A percentile compares a stretch with the other conserved stretches of the same genome.
Conservation (phyloP, 2,329 filamentous ascomycete species). For the Colletotrichum lupini region DNA sequence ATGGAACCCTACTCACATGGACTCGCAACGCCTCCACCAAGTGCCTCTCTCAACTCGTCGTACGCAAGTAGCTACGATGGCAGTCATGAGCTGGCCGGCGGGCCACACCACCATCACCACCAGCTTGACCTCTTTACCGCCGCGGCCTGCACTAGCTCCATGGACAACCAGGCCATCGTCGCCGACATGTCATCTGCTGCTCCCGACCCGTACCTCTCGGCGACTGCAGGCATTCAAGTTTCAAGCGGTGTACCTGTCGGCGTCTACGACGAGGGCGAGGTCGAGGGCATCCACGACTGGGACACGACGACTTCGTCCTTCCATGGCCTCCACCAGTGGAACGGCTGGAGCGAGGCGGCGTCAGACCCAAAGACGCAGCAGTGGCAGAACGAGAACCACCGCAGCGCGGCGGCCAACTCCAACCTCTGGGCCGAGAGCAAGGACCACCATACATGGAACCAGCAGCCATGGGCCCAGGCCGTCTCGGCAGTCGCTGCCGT, state of each 20-base stretch:
- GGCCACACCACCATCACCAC: conserved; percentile 37
- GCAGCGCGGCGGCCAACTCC: conserved; percentile 39
- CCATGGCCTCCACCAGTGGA: conserved; percentile 35
- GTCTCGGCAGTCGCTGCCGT: conserved; percentile 45
- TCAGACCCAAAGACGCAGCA: conserved; percentile 32
- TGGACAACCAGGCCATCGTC: conserved; percentile 36
- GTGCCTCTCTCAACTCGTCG: conserved; percentile 59
- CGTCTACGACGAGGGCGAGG: conserved; percentile 35
- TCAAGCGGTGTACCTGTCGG: conserved; percentile 32
- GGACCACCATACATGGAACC: conserved; percentile 48
- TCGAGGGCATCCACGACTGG: conserved; percentile 31
- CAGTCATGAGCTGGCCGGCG: conserved; percentile 32
- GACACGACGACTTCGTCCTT: conserved; percentile 32
- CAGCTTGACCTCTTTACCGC: conserved; percentile 35
- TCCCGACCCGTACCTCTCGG: conserved; percentile 35
- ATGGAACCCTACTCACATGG: conserved; percentile 64
- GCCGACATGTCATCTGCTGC: conserved; percentile 30
- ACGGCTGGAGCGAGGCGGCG: conserved; percentile 32
- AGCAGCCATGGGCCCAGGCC: conserved; percentile 43
- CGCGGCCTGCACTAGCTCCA: conserved; percentile 33
- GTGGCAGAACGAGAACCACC: conserved; percentile 36
- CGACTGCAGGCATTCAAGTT: conserved; percentile 37
- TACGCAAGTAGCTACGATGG: conserved; percentile 59
- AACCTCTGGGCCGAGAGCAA: conserved; percentile 41
- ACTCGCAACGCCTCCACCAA: conserved; percentile 67